Base-by-base conservation (phyloP, 106 monocot species). In the Iris macrosiphon region DNA sequence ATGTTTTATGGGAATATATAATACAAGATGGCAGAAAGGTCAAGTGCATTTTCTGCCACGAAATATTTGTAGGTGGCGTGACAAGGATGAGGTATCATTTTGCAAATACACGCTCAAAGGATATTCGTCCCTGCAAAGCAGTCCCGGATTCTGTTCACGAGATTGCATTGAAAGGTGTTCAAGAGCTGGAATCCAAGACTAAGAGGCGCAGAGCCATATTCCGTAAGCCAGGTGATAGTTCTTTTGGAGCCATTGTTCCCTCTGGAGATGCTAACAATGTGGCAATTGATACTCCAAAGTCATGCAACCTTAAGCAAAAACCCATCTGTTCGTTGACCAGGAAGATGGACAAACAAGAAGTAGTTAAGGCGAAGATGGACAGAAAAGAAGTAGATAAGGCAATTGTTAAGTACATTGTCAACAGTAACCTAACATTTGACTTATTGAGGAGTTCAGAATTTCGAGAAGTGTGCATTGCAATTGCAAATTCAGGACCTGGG, bases 81-180 rank as follows among this genome's bases (percentile, higher is more conserved):
- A 62, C 62, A 35, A 62, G 62, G 25, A 62, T 62, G 62, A 62
- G 49, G 49, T 62, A 62, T 34, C 62, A 62, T 62, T 62, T 62
- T 17, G 47, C 62, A 19, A 62, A 62, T 35, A 62, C 49, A 10
- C 35, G 17, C 31, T 62, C 62, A 18, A 62, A 62, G 21, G 47
- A 49, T 12, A 49, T 62, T 19, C 49, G 62, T 6, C 62, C 62
- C 2, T 62, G 62, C 44, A 62, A 47, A 35, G 20, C 35, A 13
- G 62, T 49, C 25, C 49, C 62, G 7, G 62, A 48, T 13, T 62
- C 62, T 3, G 49, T 62, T 15, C 62, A 35, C 2, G 48, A 62
- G 0, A 17, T 34, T 49, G 62, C 62, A 49, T 49, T 65, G 37
- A 52, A 42, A 39, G 51, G 41, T 1, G 53, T 65, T 14, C 10